Evolutionary conservation across 2,329 filamentous ascomycete species (phyloP).

Genomic region (Alternaria hordeiaustralica): DNA sequence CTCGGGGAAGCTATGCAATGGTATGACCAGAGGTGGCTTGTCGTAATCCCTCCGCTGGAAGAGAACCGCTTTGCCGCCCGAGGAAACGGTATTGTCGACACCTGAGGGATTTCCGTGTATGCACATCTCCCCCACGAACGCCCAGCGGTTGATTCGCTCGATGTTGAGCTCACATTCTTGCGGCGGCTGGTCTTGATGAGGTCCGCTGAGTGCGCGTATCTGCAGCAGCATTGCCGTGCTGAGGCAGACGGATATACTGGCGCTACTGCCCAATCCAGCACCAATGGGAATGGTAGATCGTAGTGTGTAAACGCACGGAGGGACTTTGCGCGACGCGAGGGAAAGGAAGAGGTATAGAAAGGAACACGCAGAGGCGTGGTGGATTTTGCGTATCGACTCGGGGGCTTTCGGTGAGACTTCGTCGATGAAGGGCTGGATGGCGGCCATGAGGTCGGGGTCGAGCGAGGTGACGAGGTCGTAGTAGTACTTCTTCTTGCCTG

Average conservation of each 20-base stretch:
- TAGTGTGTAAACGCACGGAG: constrained; percentile 85
- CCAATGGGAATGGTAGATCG: constrained; percentile 93
- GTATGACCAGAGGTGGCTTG: constrained; percentile 76
- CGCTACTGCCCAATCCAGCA: constrained; percentile 89
- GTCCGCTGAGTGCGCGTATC: constrained; percentile 84
- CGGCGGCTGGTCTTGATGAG: constrained; percentile 87
- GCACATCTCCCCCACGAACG: constrained; percentile 95
- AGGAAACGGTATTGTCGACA: constrained; percentile 94
- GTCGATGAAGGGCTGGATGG: constrained; percentile 79
- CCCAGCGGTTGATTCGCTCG: constrained; percentile 96
- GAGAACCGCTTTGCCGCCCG: constrained; percentile 91
- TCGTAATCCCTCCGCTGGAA: constrained; percentile 82
- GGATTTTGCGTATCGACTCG: constrained; percentile 79
- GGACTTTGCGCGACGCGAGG: constrained; percentile 78
- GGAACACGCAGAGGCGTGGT: constrained; percentile 78
- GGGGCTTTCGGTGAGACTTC: constrained; percentile 71
- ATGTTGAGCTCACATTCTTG: constrained; percentile 89
- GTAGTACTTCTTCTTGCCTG: constrained; percentile 91
- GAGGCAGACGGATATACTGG: constrained; percentile 90
- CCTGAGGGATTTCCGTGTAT: constrained; percentile 97
- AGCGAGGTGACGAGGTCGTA: constrained; percentile 82
- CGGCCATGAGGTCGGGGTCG: constrained; percentile 80
- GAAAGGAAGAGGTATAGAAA: constrained; percentile 95
- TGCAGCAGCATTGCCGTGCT: constrained; percentile 85
- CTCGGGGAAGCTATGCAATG: constrained; percentile 88